phyloP scores from a whole-genome alignment of 176 grass and related monocot species.

The Melocanna baccifera region DNA sequence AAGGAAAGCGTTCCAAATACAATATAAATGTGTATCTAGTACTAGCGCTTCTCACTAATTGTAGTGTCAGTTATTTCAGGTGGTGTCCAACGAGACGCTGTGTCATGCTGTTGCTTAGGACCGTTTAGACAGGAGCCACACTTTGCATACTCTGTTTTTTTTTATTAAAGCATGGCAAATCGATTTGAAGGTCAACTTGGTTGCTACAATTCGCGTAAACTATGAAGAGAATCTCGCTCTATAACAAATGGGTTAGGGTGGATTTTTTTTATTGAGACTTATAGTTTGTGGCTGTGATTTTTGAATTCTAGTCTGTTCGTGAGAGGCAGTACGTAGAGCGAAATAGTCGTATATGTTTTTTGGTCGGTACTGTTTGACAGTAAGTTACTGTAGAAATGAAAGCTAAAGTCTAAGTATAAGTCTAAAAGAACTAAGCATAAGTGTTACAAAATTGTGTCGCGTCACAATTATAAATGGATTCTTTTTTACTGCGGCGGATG shows the following conservation, averaged over 20 bases:
- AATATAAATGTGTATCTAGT: too few species aligned
- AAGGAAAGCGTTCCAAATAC: not conserved
- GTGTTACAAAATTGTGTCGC: not conserved
- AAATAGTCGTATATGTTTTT: too few species aligned
- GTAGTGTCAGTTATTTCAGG: not conserved
- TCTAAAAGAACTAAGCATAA: too few species aligned
- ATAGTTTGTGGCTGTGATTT: too few species aligned
- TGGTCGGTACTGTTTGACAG: too few species aligned
- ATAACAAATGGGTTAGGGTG: not conserved
- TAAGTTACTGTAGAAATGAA: too few species aligned
- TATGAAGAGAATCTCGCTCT: not conserved
- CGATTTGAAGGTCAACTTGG: not conserved
- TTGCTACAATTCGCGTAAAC: not conserved
- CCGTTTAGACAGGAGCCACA: not conserved
- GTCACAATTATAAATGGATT: too few species aligned
- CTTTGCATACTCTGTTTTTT: not conserved
- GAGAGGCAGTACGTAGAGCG: too few species aligned
- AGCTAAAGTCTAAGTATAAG: too few species aligned
- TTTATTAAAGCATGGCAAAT: not conserved
- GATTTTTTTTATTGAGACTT: too few species aligned
- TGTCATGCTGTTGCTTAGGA: not conserved
- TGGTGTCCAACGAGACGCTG: not conserved
- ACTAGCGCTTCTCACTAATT: not conserved
- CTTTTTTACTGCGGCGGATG: fast-evolving
- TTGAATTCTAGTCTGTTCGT: too few species aligned